Percentiles rank a stretch among this genome's conserved stretches.
Evolutionary conservation across 345 rosid genomes (phyloP).

Genomic region (Triadica sebifera): DNA sequence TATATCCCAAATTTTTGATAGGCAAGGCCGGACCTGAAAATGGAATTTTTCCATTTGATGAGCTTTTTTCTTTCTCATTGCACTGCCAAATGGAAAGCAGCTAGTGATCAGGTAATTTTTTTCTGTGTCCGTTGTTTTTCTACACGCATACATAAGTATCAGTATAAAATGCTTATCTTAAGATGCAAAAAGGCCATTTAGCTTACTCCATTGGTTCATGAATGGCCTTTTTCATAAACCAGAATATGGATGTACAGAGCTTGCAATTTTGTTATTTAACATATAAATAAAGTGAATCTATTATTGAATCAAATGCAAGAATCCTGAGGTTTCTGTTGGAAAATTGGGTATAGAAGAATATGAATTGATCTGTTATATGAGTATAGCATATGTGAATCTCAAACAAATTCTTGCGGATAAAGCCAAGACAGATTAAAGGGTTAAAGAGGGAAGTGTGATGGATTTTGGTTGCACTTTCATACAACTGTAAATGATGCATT

Average conservation of each 20-base stretch:
- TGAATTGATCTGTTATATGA: not conserved
- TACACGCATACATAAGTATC: not conserved
- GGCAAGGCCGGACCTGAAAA: conserved; percentile 73
- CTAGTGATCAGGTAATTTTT: conserved; percentile 54
- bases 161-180: not conserved
- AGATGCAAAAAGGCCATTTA: not conserved
- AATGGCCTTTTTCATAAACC: not conserved
- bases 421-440: not conserved
- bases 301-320: not conserved
- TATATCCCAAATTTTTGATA: conserved; percentile 25
- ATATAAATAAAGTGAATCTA: not conserved
- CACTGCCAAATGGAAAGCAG: conserved; percentile 64
- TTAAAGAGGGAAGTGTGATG: not conserved
- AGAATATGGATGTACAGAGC: not conserved
- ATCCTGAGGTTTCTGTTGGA: not conserved
- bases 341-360: not conserved
- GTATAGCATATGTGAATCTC: not conserved
- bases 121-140: not conserved
- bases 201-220: not conserved
- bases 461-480: not conserved
- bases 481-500: not conserved
- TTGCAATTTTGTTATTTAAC: not conserved
- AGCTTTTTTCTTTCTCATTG: conserved; percentile 78
- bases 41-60: conserved; percentile 77
- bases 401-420: not conserved